Percentiles rank a stretch among this genome's conserved stretches.
These are phyloP conservation scores for Quercus aquifolioides DNA, from an alignment of 306 rosid species.

Conservation along the genomic window DNA sequence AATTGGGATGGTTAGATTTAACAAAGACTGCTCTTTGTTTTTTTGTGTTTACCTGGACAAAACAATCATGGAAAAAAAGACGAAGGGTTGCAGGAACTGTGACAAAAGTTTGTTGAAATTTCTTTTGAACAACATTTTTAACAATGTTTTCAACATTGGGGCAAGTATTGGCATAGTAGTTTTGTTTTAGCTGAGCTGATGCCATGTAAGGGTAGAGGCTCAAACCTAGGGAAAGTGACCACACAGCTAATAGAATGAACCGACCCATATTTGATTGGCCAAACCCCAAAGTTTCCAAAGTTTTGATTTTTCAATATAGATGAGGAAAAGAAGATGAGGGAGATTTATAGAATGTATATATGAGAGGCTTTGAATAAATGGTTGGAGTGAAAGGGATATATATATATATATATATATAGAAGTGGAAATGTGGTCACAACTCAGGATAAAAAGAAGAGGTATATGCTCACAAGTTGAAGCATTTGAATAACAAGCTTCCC, in stretches of 20 bases:
- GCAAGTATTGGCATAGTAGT: conserved; percentile 62
- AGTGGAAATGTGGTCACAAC: neutral
- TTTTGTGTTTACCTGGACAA: conserved; percentile 52
- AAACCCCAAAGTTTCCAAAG: neutral
- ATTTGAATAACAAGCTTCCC: neutral
- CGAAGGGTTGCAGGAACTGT: conserved; percentile 87
- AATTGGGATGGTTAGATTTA: neutral
- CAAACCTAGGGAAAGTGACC: conserved; percentile 38
- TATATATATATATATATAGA: neutral
- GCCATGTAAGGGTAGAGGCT: conserved; percentile 36
- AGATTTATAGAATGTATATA: neutral
- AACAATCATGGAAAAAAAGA: conserved; percentile 93
- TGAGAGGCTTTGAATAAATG: neutral
- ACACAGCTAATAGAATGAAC: conserved; percentile 21
- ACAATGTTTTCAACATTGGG: conserved; percentile 79
- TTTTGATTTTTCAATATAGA: neutral
- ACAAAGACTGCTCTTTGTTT: neutral
- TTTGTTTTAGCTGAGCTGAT: conserved; percentile 54
- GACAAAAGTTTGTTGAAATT: conserved; percentile 73
- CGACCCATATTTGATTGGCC: conserved; percentile 38
- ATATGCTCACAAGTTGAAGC: neutral
- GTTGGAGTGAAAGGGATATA: neutral
- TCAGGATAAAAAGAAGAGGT: neutral
- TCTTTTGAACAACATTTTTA: conserved; percentile 51
- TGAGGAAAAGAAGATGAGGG: neutral